Base-by-base conservation (phyloP, 169 alveolate genomes). In the Plasmodium adleri region DNA sequence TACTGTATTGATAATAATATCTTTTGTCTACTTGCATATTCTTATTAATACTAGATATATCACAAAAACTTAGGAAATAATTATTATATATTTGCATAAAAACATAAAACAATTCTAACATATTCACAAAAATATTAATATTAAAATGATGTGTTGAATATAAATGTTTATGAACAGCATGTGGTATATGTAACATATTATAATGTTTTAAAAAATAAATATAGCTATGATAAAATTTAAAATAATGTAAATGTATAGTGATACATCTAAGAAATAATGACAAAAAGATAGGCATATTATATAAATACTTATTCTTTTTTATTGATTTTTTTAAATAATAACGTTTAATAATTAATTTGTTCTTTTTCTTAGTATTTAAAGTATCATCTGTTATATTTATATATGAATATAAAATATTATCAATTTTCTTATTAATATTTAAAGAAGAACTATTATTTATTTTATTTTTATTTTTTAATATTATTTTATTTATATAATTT, bases 101-200 rank as follows among this genome's bases (percentile, higher is more conserved):
- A 0, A 83, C 64, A 49, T 83, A 83, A 54, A 83, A 83, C 0
- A 83, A 54, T 10, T 83, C 91, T 28, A 83, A 24, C 8, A 83
- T 10, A n/a, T 43, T 68, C 1, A 83, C 83, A 54, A 83, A 83
- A 20, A 83, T 15, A 43, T 49, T 83, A 4, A 83, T 68, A 43
- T 83, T 83, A 68, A 83, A 83, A 50, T 83, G 43, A 15, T 83
- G 20, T 26, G 59, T 12, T 3, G 85, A 83, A 49, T 43, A 52
- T 5, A 67, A 39, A 15, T 28, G 39, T 17, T 83, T 83, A 15
- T 67, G 32, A 49, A 83, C 70, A 0, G 72, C 17, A 59, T 50
- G 54, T 45, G 91, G 91, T 26, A 83, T 67, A 67, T 83, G 32
- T 17, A 83, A 56, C 1, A 73, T 20, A 54, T 83, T 58, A 45